Conservation (phyloP, 306 rosid species). For the Prunus fruticosa region DNA sequence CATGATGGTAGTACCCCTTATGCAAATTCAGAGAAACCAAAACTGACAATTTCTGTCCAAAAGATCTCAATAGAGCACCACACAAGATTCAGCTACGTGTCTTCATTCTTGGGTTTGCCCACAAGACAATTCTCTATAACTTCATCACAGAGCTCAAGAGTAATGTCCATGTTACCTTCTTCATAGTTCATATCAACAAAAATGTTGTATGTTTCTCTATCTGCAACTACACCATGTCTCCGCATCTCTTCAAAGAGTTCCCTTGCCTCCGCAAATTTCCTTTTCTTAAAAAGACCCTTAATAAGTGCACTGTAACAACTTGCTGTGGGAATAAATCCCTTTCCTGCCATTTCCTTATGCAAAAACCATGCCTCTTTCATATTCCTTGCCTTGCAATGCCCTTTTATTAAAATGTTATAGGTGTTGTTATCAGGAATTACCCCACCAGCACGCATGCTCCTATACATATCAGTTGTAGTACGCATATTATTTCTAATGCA, state of each 20-base stretch:
- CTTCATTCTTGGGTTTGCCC: constrained; percentile 22
- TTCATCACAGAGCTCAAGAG: not conserved
- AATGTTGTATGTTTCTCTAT: not conserved
- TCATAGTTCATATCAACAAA: not conserved
- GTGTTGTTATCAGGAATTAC: not conserved
- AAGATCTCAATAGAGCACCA: constrained; percentile 7
- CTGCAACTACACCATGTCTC: not conserved
- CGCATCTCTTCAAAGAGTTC: not conserved
- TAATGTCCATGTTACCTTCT: constrained; percentile 1
- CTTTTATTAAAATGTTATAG: not conserved
- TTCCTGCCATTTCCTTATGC: constrained; percentile 1
- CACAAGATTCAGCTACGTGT: constrained; percentile 29
- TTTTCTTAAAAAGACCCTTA: not conserved
- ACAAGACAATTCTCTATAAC: constrained; percentile 30
- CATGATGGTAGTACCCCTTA: not conserved
- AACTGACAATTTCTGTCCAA: not conserved
- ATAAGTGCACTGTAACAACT: not conserved
- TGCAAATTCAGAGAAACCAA: constrained; percentile 2
- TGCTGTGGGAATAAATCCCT: not conserved
- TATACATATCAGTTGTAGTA: not conserved
- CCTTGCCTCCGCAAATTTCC: not conserved
- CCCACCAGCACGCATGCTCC: not conserved
- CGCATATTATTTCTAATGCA: constrained; percentile 3
- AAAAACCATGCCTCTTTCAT: not conserved
- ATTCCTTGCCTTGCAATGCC: not conserved